Percentiles rank a stretch among this genome's conserved stretches.
Conservation (phyloP, 148 eudicot genomes). For the Cornus florida region DNA sequence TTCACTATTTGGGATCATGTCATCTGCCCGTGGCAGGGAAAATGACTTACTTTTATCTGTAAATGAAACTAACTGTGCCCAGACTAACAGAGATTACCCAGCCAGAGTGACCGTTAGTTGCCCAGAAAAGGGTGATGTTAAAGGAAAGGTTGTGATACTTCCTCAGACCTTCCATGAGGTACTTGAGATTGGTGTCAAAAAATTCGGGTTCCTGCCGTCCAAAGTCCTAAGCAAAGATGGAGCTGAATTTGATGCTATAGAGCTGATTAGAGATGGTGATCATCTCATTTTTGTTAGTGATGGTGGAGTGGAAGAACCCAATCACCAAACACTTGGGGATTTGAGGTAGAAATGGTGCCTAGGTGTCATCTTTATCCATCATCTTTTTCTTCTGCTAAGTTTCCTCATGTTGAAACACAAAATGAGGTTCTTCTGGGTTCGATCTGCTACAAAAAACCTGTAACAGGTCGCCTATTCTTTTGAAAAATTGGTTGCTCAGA, state of each 20-base stretch:
- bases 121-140: slow-evolving; percentile 34
- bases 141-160: slow-evolving; percentile 50
- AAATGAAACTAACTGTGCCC: slow-evolving; percentile 5
- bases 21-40: slow-evolving; percentile 44
- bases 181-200: slow-evolving; percentile 39
- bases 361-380: neutral
- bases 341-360: neutral
- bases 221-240: slow-evolving; percentile 60
- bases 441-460: neutral
- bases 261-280: slow-evolving; percentile 80
- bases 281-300: slow-evolving; percentile 48
- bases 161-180: slow-evolving; percentile 61
- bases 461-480: neutral
- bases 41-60: slow-evolving; percentile 29
- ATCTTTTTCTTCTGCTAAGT: neutral
- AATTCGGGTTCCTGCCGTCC: slow-evolving; percentile 46
- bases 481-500: neutral
- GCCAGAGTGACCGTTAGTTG: slow-evolving; percentile 57
- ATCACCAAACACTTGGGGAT: slow-evolving; percentile 1
- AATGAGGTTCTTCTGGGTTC: neutral
- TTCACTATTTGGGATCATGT: slow-evolving; percentile 80
- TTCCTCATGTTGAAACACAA: neutral
- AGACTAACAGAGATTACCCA: slow-evolving; percentile 6
- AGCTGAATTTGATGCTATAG: slow-evolving; percentile 58
- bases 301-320: slow-evolving; percentile 1